Base-by-base conservation (phyloP, 805 yeast species). In the Cyberlindnera suaveolens region DNA sequence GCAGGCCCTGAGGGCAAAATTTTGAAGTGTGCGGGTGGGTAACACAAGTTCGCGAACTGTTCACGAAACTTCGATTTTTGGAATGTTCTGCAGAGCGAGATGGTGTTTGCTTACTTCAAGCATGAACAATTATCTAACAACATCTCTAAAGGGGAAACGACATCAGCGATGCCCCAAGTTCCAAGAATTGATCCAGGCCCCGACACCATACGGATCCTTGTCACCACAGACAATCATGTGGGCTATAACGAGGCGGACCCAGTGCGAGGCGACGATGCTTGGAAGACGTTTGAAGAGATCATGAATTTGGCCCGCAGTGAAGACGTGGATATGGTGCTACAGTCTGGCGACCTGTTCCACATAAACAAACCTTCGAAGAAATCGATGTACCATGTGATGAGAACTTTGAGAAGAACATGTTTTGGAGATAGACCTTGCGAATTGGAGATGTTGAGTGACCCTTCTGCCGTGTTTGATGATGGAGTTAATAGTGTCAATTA, bases 161-260 rank as follows among this genome's bases (percentile, higher is more conserved):
- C 8, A 29, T 11, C 30, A 13, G 17, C 17, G 6, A n/a, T 34
- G 27, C 61, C 63, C 7, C 61, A 58, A 34, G 70, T 71, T 3
- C 57, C 65, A 6, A 48, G 55, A 16, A 63, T 79, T 4, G 71
- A 67, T 2, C 67, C 66, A 3, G 83, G 80, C 3, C 74, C 74
- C 6, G 77, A 86, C 60, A 87, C 96, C 0, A 77, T 90, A 15
- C 67, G 85, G 19, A 75, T 93, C 16, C 75, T 93, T 29, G 64
- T 93, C 29, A 88, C 99, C 3, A 89, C 98, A 1, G 99, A 93
- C 58, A 93, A 93, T 59, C 99, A 93, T 68, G 96, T 93, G 16
- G 99, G 99, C 1, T 90, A 82, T 60, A 79, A 80, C 46, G 99
- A 93, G 59, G 76, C 75, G 32, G 98, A 93, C 60, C 90, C 96